These are phyloP conservation scores for Tylopilus vinaceipallidus DNA, from an alignment of 768 basidiomycete genomes.

Conservation along the genomic window DNA sequence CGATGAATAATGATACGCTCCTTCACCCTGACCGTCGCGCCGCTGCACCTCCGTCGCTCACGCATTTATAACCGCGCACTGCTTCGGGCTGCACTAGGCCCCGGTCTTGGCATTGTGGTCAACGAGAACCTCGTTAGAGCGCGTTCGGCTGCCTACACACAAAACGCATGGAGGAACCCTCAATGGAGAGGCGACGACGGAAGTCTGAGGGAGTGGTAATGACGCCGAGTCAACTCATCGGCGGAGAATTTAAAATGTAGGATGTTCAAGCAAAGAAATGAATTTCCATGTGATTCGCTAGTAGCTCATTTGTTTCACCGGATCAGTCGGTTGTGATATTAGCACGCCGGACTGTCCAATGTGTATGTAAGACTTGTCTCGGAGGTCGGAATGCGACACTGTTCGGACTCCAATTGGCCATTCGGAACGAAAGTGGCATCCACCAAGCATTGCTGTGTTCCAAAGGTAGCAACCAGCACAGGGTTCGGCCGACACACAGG, in stretches of 20 bases:
- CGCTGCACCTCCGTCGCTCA: background rate
- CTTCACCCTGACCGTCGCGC: background rate
- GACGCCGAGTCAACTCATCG: background rate
- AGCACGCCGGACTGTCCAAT: background rate
- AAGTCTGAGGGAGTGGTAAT: conserved; percentile 52
- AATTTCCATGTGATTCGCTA: background rate
- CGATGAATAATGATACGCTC: background rate
- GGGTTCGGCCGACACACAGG: background rate
- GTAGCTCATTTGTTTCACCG: background rate
- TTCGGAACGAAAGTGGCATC: background rate
- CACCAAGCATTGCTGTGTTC: background rate
- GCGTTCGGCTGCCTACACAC: conserved; percentile 11
- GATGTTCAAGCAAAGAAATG: background rate
- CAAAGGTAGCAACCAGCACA: background rate
- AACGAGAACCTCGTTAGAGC: conserved; percentile 54
- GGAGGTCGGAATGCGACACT: background rate
- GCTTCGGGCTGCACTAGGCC: conserved; percentile 33
- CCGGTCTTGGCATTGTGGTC: conserved; percentile 61
- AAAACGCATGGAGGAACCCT: conserved; percentile 31
- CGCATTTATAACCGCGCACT: background rate
- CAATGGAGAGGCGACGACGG: conserved; percentile 57
- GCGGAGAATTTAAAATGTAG: background rate
- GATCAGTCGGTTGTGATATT: background rate
- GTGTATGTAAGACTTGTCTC: too few relatives aligned
- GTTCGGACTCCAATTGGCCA: background rate